A percentile compares a stretch with the other conserved stretches of the same genome.
These are phyloP conservation scores for Baudoinia panamericana DNA, from an alignment of 495 filamentous ascomycete species.

Conservation along the genomic window DNA sequence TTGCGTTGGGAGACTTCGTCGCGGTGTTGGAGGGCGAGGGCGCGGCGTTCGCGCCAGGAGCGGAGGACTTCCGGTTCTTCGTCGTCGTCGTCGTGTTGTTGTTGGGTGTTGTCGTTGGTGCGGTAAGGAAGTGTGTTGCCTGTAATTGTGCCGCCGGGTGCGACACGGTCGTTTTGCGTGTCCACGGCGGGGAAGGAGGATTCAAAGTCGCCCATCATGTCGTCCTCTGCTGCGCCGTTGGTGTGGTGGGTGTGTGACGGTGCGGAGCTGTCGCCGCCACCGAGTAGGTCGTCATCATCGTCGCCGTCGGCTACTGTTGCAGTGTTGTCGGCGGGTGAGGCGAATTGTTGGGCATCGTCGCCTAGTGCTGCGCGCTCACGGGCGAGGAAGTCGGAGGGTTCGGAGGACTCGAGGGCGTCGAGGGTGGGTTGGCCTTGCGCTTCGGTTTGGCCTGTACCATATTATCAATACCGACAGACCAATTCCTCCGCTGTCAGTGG, in stretches of 20 bases:
- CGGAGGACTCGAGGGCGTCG: slow-evolving; percentile 34
- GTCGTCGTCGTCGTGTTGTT: slow-evolving; percentile 42
- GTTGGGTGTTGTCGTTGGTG: slow-evolving; percentile 26
- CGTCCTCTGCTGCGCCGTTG: slow-evolving; percentile 26
- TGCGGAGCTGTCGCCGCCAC: slow-evolving; percentile 37
- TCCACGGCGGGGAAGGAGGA: slow-evolving; percentile 77
- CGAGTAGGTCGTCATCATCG: slow-evolving; percentile 58
- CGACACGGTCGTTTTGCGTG: slow-evolving; percentile 73
- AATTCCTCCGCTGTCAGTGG: slow-evolving; percentile 27
- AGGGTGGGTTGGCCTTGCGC: slow-evolving; percentile 29
- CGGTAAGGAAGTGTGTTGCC: slow-evolving; percentile 52
- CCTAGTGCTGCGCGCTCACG: slow-evolving; percentile 80
- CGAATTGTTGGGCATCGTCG: slow-evolving; percentile 85
- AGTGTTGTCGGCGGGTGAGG: slow-evolving; percentile 59
- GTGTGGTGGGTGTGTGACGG: slow-evolving; percentile 13
- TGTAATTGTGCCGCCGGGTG: slow-evolving; percentile 80
- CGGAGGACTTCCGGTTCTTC: slow-evolving; percentile 79
- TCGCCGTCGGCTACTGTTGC: slow-evolving; percentile 46
- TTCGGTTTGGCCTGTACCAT: slow-evolving; percentile 44
- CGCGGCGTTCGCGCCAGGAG: slow-evolving; percentile 83
- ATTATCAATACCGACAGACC: too few relatives aligned
- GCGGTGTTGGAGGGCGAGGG: slow-evolving; percentile 60
- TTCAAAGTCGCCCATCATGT: slow-evolving; percentile 64
- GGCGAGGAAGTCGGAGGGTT: slow-evolving; percentile 65
- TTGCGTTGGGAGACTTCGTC: slow-evolving; percentile 61